These are phyloP conservation scores for Pseudonectria buxi DNA, from an alignment of 2,329 filamentous ascomycete species.

Conservation along the genomic window DNA sequence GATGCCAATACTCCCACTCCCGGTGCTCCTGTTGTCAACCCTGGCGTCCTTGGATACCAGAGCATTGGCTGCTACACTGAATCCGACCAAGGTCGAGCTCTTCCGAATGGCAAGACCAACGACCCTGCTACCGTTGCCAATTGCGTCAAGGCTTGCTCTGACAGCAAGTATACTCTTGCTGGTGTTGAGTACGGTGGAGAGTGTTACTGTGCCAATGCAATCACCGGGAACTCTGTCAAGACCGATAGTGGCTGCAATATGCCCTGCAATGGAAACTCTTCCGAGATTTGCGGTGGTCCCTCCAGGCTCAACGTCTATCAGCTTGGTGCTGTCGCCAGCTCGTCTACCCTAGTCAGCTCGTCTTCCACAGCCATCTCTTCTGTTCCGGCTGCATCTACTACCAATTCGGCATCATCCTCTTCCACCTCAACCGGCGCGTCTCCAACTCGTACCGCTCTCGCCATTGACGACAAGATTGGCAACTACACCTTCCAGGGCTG, in stretches of 20 bases:
- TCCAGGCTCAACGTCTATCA: constrained; percentile 31
- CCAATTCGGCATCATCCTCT: not conserved
- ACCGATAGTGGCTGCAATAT: constrained; percentile 27
- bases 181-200: constrained; percentile 34
- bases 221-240: constrained; percentile 21
- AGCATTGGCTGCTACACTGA: constrained; percentile 35
- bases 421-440: constrained; percentile 1
- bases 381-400: not conserved
- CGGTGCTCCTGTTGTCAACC: constrained; percentile 25
- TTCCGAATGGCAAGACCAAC: constrained; percentile 18
- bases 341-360: not conserved
- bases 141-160: constrained; percentile 29
- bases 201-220: constrained; percentile 31
- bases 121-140: constrained; percentile 25
- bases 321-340: too few relatives aligned
- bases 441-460: not conserved
- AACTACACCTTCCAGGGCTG: constrained; percentile 20
- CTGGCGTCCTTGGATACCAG: constrained; percentile 28
- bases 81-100: constrained; percentile 24
- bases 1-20: constrained; percentile 7
- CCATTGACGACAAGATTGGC: constrained; percentile 16
- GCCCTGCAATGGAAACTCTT: constrained; percentile 24
- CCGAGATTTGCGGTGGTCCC: constrained; percentile 30
- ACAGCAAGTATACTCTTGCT: constrained; percentile 21
- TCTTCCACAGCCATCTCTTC: constrained; percentile 1